These are phyloP conservation scores for Irpex sp. DNA, from an alignment of 1,284 basidiomycete species.

Conservation along the genomic window DNA sequence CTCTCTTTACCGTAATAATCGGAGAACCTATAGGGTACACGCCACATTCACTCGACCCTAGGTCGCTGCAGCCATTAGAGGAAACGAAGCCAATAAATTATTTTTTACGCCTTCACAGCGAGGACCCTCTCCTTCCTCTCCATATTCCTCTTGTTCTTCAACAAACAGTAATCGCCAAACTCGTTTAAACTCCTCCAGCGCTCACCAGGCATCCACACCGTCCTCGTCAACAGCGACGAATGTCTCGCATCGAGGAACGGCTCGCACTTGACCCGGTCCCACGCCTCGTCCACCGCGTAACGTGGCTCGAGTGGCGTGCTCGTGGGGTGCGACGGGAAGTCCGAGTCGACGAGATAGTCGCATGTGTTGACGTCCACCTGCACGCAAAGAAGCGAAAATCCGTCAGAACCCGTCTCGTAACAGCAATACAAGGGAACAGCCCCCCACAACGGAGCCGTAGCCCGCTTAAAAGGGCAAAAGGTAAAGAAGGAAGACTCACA, in stretches of 20 bases:
- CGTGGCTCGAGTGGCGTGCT: constrained; percentile 70
- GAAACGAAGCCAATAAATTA: not conserved
- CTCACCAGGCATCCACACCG: constrained; percentile 74
- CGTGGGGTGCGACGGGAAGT: constrained; percentile 67
- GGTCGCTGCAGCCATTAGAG: not conserved
- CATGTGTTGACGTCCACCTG: constrained; percentile 74
- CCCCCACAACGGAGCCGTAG: not conserved
- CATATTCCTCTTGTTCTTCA: constrained; percentile 49
- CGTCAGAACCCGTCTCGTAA: constrained; percentile 5
- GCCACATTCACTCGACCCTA: not conserved
- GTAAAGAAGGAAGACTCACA: constrained; percentile 46
- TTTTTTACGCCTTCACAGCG: constrained; percentile 11
- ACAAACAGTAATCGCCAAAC: constrained; percentile 71
- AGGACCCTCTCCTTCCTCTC: constrained; percentile 35
- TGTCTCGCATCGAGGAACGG: constrained; percentile 81
- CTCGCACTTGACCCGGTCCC: constrained; percentile 75
- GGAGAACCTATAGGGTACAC: too few species aligned
- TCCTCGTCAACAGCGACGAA: constrained; percentile 68
- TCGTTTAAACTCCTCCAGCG: constrained; percentile 62
- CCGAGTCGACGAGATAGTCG: constrained; percentile 85
- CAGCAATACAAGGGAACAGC: not conserved
- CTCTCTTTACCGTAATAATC: too few species aligned
- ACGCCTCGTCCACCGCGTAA: constrained; percentile 61
- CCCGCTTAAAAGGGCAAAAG: not conserved
- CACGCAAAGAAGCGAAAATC: constrained; percentile 3